Conservation (phyloP, 2,329 filamentous ascomycete species). For the Cladosporium sp. region DNA sequence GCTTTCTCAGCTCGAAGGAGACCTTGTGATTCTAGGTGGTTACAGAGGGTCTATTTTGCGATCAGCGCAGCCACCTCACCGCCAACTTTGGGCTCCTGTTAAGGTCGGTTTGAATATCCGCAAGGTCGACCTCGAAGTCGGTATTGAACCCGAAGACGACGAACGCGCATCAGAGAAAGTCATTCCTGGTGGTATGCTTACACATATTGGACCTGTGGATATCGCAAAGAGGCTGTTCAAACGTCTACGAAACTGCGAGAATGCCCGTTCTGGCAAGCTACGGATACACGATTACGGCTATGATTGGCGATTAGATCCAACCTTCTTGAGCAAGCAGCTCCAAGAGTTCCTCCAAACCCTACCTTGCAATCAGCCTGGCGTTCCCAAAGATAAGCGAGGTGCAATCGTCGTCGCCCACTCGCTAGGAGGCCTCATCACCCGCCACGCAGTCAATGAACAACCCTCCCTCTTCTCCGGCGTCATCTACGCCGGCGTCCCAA, state of each 20-base stretch:
- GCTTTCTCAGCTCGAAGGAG: constrained; percentile 68
- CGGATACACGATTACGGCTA: constrained; percentile 89
- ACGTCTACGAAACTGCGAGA: constrained; percentile 67
- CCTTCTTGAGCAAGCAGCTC: constrained; percentile 67
- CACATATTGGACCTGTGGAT: constrained; percentile 86
- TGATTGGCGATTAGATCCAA: constrained; percentile 86
- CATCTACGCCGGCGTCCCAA: constrained; percentile 77
- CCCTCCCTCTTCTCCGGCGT: constrained; percentile 85
- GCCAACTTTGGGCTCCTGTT: constrained; percentile 91
- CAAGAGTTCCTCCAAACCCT: constrained; percentile 67
- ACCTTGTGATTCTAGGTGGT: constrained; percentile 82
- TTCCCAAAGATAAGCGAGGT: constrained; percentile 54
- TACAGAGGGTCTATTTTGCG: constrained; percentile 87
- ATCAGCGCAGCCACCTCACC: constrained; percentile 72
- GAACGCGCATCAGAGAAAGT: constrained; percentile 78
- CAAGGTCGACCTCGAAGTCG: constrained; percentile 86
- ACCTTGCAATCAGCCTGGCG: constrained; percentile 63
- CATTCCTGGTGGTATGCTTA: constrained; percentile 80
- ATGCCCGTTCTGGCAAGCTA: constrained; percentile 64
- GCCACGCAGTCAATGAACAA: constrained; percentile 78
- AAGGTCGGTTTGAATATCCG: constrained; percentile 88
- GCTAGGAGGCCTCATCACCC: constrained; percentile 79
- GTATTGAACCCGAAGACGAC: constrained; percentile 71
- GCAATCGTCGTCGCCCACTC: constrained; percentile 82
- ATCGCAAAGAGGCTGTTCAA: constrained; percentile 80